Base-by-base conservation (phyloP, 306 rosid species). In the Sicyos edulis region DNA sequence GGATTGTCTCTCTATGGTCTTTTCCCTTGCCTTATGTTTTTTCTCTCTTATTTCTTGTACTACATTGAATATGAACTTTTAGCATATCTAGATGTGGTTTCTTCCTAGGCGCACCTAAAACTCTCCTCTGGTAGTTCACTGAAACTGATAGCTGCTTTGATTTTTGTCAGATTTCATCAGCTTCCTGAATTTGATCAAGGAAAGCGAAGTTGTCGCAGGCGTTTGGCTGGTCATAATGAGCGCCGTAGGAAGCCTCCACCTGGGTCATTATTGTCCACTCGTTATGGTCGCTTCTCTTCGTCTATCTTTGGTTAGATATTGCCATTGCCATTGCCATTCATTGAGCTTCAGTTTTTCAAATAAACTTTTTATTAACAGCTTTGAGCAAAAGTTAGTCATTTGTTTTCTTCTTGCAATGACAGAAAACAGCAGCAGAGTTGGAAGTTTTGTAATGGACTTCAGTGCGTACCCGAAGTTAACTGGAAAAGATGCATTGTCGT, bases 101-200 rank as follows among this genome's bases (percentile, higher is more conserved):
- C 20, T 50, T 63, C 9, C 26, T 12, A 10, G 44, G 32, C 14
- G 26, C 61, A 45, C 50, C 24, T 44, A 32, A 54, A 32, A 26
- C 42, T 21, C 20, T 9, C 14, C 49, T 55, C 13, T 3, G 44
- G 44, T 68, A 44, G 8, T 68, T 71, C 56, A 29, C 61, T 54
- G 32, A n/a, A 52, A 71, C 51, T 71, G 63, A 71, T 54, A 54
- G 52, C 63, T 37, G 29, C 17, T 32, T 71, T 53, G 49, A 62
- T 34, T 71, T 71, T 71, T 54, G 11, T 34, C 96, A 92, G 98
- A 67, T 92, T 92, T 82, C 98, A 92, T 75, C 93, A 76, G 76
- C 96, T 92, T 76, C 80, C 92, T 20, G 98, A 92, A 74, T 92
- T 92, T 83, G 98, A 92, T 81, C 92, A 84, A 86, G 96, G 96